These are phyloP conservation scores for Cyanidioschyzon merolae DNA, from an alignment of 23 red algal species.

Conservation along the genomic window DNA sequence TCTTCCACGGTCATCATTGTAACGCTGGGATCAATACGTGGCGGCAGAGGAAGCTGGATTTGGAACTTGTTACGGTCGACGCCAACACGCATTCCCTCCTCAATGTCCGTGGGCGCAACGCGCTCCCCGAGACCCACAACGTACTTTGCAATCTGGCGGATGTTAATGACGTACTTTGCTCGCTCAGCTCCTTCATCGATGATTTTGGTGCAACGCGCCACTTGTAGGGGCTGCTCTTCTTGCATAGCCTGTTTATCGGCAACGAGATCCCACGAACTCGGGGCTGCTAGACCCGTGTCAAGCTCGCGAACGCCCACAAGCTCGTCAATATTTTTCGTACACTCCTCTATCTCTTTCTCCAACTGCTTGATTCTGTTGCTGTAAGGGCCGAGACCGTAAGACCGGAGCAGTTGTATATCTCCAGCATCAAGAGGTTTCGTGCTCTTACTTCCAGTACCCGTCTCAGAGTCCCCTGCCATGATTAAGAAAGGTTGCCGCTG, in stretches of 20 bases:
- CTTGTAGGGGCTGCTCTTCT: slow-evolving; percentile 96
- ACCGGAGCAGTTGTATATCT: slow-evolving; percentile 87
- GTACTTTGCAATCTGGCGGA: slow-evolving; percentile 99
- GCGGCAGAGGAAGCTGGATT: slow-evolving; percentile 98
- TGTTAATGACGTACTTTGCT: slow-evolving; percentile 94
- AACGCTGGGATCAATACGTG: slow-evolving; percentile 91
- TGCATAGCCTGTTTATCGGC: slow-evolving; percentile 88
- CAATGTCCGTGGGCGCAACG: slow-evolving; percentile 95
- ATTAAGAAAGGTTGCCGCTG: no score
- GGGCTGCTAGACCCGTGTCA: slow-evolving; percentile 88
- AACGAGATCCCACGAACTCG: slow-evolving; percentile 86
- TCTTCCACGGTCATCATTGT: slow-evolving; percentile 99
- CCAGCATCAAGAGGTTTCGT: slow-evolving; percentile 68
- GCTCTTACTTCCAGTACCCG: background rate
- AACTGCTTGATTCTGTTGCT: slow-evolving; percentile 55
- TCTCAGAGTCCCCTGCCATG: background rate
- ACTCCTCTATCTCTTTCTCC: slow-evolving; percentile 90
- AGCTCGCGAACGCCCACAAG: slow-evolving; percentile 85
- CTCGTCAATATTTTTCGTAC: slow-evolving; percentile 73
- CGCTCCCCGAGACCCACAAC: slow-evolving; percentile 85
- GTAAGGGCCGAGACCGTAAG: slow-evolving; percentile 97
- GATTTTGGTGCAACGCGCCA: slow-evolving; percentile 98
- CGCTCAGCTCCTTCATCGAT: slow-evolving; percentile 64
- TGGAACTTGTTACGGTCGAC: slow-evolving; percentile 99
- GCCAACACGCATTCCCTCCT: slow-evolving; percentile 98